Base-by-base conservation (phyloP, 176 grass and related monocot genomes). In the Hyparrhenia diplandra region DNA sequence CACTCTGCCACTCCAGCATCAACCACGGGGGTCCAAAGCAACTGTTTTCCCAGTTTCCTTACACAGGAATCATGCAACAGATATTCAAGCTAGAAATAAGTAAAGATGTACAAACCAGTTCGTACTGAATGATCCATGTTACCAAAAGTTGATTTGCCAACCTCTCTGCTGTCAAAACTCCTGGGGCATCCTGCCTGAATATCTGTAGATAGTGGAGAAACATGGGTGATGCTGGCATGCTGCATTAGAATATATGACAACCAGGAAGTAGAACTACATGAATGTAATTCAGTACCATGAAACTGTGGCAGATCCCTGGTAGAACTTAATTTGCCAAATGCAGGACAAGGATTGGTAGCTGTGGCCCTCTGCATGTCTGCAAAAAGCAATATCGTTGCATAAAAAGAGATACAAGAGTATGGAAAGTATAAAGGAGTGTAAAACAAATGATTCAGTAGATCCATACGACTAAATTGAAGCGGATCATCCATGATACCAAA, bases 91-190 rank as follows among this genome's bases (percentile, higher is more conserved):
- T 63, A 80, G 10, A 47, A 47, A 30, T 77, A 27, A 34, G 64
- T 70, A 64, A 61, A 89, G 34, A 71, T 29, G 27, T 54, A 89
- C 82, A 76, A 65, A 85, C 87, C 82, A 76, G 87, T 89, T 17
- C 87, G 71, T 58, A 85, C 45, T 81, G 64, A 70, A 75, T 85
- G 64, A 76, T 81, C 77, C 20, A 60, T 80, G 17, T 61, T 54
- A 40, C 64, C 54, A 64, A 76, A 64, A 43, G 71, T 76, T 81
- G 77, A 55, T 71, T 57, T 89, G 57, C 63, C 82, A 80, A 71
- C 77, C 40, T 85, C 54, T 71, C 24, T 69, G 64, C 77, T 35
- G 20, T 64, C 61, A 70, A 41, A 85, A 85, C 35, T 81, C 28
- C 10, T 64, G 6, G 76, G 18, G 18, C 34, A 71, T 80, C 32